Percentiles rank a stretch among this genome's conserved stretches.
Conservation (phyloP, 106 monocot genomes). For the Dendrobium nobile region DNA sequence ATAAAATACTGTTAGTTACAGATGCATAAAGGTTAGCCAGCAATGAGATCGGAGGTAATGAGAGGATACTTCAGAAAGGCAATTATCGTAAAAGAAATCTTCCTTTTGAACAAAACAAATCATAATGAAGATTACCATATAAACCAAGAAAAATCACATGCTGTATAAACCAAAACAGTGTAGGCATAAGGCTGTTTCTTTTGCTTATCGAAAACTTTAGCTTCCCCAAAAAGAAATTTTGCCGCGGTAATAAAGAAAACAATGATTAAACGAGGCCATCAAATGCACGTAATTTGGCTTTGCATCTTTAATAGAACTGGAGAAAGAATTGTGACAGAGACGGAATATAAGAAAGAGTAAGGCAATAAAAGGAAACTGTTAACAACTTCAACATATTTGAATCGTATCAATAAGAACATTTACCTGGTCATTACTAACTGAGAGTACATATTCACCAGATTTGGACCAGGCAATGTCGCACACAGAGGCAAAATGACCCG, state of each 20-base stretch:
- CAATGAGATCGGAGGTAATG: neutral
- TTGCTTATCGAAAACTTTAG: neutral
- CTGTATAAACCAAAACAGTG: neutral
- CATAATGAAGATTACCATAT: neutral
- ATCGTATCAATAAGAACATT: neutral
- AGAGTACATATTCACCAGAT: conserved; percentile 69
- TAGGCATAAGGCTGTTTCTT: neutral
- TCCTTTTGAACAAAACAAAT: neutral
- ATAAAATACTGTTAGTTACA: neutral
- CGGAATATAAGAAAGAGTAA: neutral
- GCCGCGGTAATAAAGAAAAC: neutral
- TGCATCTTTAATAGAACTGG: neutral
- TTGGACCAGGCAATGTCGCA: conserved; percentile 76
- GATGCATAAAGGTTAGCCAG: neutral
- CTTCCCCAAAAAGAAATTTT: neutral
- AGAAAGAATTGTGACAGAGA: neutral
- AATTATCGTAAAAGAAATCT: neutral
- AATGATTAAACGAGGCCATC: neutral
- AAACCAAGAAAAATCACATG: neutral
- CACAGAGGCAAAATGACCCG: conserved; percentile 85
- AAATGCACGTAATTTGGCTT: neutral
- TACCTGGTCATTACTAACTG: conserved; percentile 98
- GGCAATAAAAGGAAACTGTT: neutral
- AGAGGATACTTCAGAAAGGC: neutral
- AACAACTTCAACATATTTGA: neutral